Base-by-base conservation (phyloP, 1,284 basidiomycete species). In the Boletus sp. region DNA sequence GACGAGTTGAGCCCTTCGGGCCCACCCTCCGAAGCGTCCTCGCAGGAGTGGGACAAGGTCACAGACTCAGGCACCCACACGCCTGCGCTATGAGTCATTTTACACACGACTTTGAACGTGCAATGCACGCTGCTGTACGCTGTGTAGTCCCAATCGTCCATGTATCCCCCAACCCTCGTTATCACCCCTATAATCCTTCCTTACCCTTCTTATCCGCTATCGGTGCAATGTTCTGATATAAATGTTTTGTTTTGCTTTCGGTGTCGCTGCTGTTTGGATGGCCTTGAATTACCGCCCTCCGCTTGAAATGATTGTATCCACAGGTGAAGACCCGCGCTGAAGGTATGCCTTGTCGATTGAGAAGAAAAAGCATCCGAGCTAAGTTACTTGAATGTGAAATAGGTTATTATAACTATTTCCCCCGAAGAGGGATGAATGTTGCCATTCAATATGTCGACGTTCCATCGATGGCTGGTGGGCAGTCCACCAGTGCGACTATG, bases 1-100 rank as follows among this genome's bases (percentile, higher is more conserved):
- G 72, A 67, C 44, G 74, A 83, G 59, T 70, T 70, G 59, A 82
- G 80, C 66, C 81, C 78, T 46, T 75, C 73, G 45, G 81, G 82
- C 33, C 84, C 86, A 51, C 86, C 85, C 37, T 91, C 88, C 46
- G 88, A 88, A 70, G 73, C 84, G 32, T 88, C 87, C 35, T 91
- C 88, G 41, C 85, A 88, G 69, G 88, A 91, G 64, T 91, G 88
- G 88, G 88, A 91, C 69, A 82, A 76, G 58, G 69, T 91, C 69
- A 84, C 86, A 54, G 84, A 90, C 62, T 75, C 84, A 42, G 84
- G 79, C 54, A 73, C 75, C 50, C 75, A 75, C 56, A 72, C 72
- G 44, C 73, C 74, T 57, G 67, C 71, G 52, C 70, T 68, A 61
- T 67, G 61, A 59, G 51, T 62, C 58, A 56, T 53, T 49, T 54